Evolutionary conservation across 2,329 filamentous ascomycete genomes (phyloP), one percentile per base, ranked within the genome.

Genomic region (Didymella exigua): DNA sequence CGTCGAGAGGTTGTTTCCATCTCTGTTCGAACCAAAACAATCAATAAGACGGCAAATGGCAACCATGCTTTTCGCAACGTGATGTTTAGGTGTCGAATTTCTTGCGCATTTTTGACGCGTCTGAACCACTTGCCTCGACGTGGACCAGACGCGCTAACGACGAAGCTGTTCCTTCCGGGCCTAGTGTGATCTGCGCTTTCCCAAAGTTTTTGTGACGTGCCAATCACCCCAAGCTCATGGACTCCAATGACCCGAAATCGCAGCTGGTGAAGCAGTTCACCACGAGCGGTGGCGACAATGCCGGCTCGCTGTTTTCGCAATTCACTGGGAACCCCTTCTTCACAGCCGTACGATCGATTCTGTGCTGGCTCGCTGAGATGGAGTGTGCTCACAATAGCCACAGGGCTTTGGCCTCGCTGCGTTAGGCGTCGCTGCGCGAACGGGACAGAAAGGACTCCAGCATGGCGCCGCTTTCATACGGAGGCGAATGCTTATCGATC

Each of bases 381-480:
- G 60, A 63, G 54, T 61, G 58, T 69, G 70, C 71, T 74, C 62
- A 74, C 66, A 44, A 45, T 63, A 56, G 60, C 58, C 57, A 54
- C 70, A 85, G 78, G 93, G 95, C 66, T 90, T 98, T 66, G 95
- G 95, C 65, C 89, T 99, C 48, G 95, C 93, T 57, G 90, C 89
- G 26, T 82, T 99, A 47, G 95, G 92, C 60, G 91, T 92, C 29
- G 89, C 85, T 34, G 84, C 92, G 27, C 89, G 91, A 11, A 85
- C 96, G 65, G 90, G 88, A 26, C 91, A 95, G 60, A 89, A 89
- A 70, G 90, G 90, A 29, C 75, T 89, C 55, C 84, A 93, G 56
- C 81, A 86, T 66, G 86, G 86, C 49, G 87, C 88, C n/a, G 84
- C 84, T 37, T 82, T 96, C 52, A 78, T 96, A 54, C 89, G 91